Base-by-base conservation (phyloP, 2,329 filamentous ascomycete genomes). In the Fusarium anthophilum region DNA sequence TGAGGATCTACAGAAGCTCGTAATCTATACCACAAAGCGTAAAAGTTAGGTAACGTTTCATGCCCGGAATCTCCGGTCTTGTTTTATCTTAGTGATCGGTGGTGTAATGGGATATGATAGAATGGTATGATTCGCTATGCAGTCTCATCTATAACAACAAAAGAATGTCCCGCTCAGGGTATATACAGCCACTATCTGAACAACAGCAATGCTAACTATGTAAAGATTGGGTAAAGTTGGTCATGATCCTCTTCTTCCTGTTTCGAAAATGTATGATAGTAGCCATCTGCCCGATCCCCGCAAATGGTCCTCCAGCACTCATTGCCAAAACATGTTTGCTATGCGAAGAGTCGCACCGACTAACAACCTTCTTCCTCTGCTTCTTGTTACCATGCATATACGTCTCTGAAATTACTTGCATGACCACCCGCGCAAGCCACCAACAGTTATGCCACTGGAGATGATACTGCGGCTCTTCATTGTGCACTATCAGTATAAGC, bases 401-500 rank as follows among this genome's bases (percentile, higher is more conserved):
- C 0, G 48, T 51, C 28, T 51, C 28, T 14, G 48, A 51, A 14
- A 51, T 3, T 0, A 51, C 48, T 32, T 32, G 48, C 48, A 51
- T 51, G 3, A 51, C 15, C 0, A 51, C 48, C 3, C 48, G 48
- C 8, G 48, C 48, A 32, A 51, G 48, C 48, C 48, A 51, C 48
- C 48, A 51, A 4, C 48, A 51, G 15, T 51, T 51, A 20, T 51
- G 48, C 48, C 48, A 51, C 22, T 51, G 48, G 0, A 32, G 3
- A 14, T 51, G 48, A 32, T 51, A 51, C 48, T 51, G 48, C 28
- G 48, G 48, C 22, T 51, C 28, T 32, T 51, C 48, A 5, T 51
- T 51, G 12, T 51, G 48, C 48, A 51, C 48, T 32, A 51, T 51
- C 28, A 51, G 48, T 32, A 51, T n/a, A 18, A 51, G 48, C 48